Conservation (phyloP, 169 alveolate genomes). For the Plasmodium sp. region DNA sequence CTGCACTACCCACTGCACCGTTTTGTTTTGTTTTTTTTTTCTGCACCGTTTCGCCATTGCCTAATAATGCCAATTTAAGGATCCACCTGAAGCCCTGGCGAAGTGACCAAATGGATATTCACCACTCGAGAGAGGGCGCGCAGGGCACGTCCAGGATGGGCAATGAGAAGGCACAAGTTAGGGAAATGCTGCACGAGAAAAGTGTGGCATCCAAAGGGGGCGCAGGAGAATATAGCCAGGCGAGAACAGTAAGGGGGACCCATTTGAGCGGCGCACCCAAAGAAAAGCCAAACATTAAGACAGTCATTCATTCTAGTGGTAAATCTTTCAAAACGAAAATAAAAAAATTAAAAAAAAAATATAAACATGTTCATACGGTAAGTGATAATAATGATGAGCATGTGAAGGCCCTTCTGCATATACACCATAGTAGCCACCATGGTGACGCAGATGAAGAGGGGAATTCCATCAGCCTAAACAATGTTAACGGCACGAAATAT, state of each 20-base stretch:
- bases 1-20: background rate
- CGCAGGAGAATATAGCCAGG: background rate
- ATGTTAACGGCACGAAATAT: background rate
- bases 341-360: conserved; percentile 15
- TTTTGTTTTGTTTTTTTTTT: background rate
- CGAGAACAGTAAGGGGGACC: background rate
- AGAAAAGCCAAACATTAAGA: background rate
- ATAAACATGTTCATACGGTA: background rate
- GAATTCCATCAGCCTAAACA: background rate
- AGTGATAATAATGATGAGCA: background rate
- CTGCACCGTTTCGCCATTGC: background rate
- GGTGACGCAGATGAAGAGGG: background rate
- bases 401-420: background rate
- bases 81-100: background rate
- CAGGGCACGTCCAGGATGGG: background rate
- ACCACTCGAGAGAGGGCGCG: background rate
- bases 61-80: background rate
- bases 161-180: background rate
- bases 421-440: background rate
- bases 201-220: background rate
- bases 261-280: background rate
- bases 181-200: background rate
- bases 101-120: background rate
- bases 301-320: background rate
- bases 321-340: conserved; percentile 7